Evolutionary conservation across 441 rosid genomes (phyloP).

Genomic region (Populus hybrid): DNA sequence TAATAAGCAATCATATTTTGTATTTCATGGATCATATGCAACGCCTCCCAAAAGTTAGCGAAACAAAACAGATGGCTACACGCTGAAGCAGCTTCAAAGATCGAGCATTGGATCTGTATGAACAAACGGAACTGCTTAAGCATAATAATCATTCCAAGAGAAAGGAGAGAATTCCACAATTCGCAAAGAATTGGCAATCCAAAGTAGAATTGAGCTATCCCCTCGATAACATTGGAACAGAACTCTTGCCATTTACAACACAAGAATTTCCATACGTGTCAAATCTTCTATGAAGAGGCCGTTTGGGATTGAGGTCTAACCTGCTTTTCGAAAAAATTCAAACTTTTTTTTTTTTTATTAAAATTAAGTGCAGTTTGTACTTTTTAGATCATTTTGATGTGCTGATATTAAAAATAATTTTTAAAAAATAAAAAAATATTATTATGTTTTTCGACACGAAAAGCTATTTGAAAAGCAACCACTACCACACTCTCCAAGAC

Average conservation of each 20-base stretch:
- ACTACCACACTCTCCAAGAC: no score
- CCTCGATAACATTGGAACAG: background rate
- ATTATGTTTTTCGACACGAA: no score
- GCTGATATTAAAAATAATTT: no score
- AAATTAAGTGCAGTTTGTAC: no score
- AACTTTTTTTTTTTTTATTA: no score
- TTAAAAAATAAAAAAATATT: no score
- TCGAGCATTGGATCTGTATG: background rate
- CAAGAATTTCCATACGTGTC: background rate
- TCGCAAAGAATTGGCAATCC: background rate
- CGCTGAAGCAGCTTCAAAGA: background rate
- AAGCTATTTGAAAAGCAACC: no score
- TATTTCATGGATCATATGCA: background rate
- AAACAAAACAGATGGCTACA: background rate
- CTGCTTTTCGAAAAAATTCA: no score
- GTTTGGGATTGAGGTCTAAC: no score
- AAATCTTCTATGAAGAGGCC: background rate
- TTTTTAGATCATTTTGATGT: no score
- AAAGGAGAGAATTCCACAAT: background rate
- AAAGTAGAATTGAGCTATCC: background rate
- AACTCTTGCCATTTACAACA: background rate
- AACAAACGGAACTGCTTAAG: background rate
- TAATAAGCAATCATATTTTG: conserved; percentile 7
- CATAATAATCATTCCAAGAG: background rate
- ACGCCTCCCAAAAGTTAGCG: background rate